Conservation (phyloP, 306 rosid genomes). For the Glycine latifolia region DNA sequence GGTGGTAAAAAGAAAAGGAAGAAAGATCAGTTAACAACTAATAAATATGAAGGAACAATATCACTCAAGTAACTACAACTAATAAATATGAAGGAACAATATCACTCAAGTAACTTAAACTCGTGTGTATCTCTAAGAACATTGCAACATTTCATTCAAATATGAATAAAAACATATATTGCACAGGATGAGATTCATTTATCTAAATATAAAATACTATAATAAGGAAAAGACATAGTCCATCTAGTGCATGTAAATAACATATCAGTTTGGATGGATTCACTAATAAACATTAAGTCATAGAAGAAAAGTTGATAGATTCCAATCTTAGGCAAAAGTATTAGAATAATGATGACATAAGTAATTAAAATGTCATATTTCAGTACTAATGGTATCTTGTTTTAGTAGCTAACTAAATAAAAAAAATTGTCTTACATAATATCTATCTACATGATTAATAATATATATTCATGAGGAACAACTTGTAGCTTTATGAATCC, state of each 20-base stretch:
- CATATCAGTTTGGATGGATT: background rate
- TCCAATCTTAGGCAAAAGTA: background rate
- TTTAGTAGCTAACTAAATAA: too few species aligned
- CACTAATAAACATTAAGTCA: background rate
- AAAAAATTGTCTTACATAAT: background rate
- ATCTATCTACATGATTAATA: too few species aligned
- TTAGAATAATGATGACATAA: background rate
- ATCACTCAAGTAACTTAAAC: slow-evolving; percentile 14
- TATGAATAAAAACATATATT: slow-evolving; percentile 7
- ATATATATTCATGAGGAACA: background rate
- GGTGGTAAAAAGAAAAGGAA: slow-evolving; percentile 24
- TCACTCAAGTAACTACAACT: background rate
- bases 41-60: background rate
- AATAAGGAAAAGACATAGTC: background rate
- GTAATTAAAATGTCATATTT: background rate
- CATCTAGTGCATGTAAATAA: background rate
- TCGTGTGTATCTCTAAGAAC: background rate
- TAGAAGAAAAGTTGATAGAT: background rate
- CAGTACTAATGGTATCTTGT: background rate
- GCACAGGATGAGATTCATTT: background rate
- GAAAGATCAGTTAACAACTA: slow-evolving; percentile 36
- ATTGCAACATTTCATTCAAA: slow-evolving; percentile 20
- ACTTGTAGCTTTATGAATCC: background rate
- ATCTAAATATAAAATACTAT: background rate
- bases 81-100: background rate